phyloP scores from a whole-genome alignment of 2,329 filamentous ascomycete species.

The Immersiporthe knoxdaviesiana region DNA sequence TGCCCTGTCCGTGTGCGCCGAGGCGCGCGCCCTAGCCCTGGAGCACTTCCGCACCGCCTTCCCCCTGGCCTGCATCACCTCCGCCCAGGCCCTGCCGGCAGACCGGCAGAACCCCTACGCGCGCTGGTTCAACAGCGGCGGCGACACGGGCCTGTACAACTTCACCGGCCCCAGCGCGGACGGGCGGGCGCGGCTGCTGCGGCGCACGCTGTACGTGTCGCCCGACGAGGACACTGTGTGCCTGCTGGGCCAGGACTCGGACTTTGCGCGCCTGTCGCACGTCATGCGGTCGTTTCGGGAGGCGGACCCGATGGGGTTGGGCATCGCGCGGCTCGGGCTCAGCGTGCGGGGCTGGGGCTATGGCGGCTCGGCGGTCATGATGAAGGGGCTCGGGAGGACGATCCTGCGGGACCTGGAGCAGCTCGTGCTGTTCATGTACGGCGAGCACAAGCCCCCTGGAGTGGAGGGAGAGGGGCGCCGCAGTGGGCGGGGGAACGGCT shows the following conservation, averaged over 20 bases:
- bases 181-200: conserved; percentile 12
- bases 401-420: conserved; percentile 37
- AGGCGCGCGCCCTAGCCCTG: conserved; percentile 39
- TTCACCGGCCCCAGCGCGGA: conserved; percentile 16
- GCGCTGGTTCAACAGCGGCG: conserved; percentile 22
- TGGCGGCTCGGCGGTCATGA: conserved; percentile 33
- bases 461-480: conserved; percentile 34
- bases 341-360: conserved; percentile 35
- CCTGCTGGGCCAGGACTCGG: conserved; percentile 37
- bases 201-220: conserved; percentile 38
- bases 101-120: neutral
- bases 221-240: conserved; percentile 39
- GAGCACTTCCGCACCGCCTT: conserved; percentile 38
- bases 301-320: conserved; percentile 32
- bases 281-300: conserved; percentile 33
- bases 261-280: conserved; percentile 32
- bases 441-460: conserved; percentile 34
- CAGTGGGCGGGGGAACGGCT: neutral
- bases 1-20: conserved; percentile 38
- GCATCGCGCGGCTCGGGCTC: conserved; percentile 36
- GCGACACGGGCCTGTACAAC: conserved; percentile 28
- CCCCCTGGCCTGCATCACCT: conserved; percentile 33
- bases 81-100: neutral
- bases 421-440: conserved; percentile 39
- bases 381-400: conserved; percentile 33